A percentile compares a stretch with the other conserved stretches of the same genome.
Evolutionary conservation across 305 asterid species (phyloP).

Genomic region (Fraxinus paxiana): DNA sequence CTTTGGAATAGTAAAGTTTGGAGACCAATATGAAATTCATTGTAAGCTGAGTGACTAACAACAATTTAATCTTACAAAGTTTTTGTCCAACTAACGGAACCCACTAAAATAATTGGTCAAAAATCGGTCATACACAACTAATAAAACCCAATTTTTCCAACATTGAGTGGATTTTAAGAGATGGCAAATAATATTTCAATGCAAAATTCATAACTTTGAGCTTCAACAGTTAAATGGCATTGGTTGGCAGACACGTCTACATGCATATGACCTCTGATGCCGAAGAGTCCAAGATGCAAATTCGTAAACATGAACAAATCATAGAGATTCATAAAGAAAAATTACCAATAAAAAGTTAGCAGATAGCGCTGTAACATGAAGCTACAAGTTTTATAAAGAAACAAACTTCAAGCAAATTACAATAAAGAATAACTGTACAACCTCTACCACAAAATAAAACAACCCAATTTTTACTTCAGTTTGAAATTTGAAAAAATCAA

Average conservation of each 20-base stretch:
- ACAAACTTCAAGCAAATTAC: neutral
- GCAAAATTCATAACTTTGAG: neutral
- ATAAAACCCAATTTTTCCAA: no score
- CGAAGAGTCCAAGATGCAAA: neutral
- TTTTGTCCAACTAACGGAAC: no score
- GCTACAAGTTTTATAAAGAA: neutral
- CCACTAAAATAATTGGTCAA: no score
- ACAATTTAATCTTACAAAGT: no score
- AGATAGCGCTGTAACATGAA: neutral
- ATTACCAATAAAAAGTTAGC: neutral
- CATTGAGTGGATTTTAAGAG: no score
- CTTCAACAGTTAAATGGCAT: neutral
- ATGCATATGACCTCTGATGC: neutral
- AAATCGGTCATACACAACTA: no score
- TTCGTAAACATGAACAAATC: neutral
- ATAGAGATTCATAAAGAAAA: neutral
- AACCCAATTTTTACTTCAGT: neutral
- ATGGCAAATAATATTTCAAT: neutral
- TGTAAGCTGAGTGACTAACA: no score
- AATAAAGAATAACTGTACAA: neutral
- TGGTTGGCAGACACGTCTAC: neutral
- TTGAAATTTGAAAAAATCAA: neutral
- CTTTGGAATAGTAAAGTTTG: no score
- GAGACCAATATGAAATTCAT: no score
- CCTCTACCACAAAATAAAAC: neutral